Evolutionary conservation across 208 protist genomes (phyloP).

Genomic region (Angomonas desouzai): DNA sequence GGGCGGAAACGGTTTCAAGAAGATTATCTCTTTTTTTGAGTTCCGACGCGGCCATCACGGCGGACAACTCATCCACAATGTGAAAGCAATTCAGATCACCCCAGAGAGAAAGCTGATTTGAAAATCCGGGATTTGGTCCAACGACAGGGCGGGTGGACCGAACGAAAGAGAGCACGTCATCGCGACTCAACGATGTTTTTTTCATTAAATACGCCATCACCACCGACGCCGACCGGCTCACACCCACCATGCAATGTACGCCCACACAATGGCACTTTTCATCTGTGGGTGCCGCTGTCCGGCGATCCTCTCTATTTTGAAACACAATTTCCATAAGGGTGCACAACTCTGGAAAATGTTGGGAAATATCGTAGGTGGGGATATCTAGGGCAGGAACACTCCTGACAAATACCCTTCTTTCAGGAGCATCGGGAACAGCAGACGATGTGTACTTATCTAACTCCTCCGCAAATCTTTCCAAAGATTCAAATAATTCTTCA

Average conservation of each 20-base stretch:
- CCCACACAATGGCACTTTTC: constrained; percentile 30
- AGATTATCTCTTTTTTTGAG: constrained; percentile 35
- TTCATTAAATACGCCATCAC: constrained; percentile 88
- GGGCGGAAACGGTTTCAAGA: constrained; percentile 21
- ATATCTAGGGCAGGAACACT: constrained; percentile 63
- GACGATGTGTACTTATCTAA: constrained; percentile 40
- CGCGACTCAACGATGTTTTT: constrained; percentile 30
- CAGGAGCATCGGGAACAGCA: constrained; percentile 12
- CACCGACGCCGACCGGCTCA: constrained; percentile 78
- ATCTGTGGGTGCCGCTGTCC: background rate
- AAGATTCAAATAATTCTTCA: constrained; percentile 23
- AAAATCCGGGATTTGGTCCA: constrained; percentile 77
- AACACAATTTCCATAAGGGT: constrained; percentile 65
- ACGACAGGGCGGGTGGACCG: constrained; percentile 49
- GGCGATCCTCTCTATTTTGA: constrained; percentile 15
- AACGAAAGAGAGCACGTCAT: constrained; percentile 58
- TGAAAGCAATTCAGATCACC: constrained; percentile 39
- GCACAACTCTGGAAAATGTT: constrained; percentile 61
- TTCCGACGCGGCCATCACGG: constrained; percentile 39
- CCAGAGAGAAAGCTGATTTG: constrained; percentile 58
- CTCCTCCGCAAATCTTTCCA: constrained; percentile 40
- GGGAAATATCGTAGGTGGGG: constrained; percentile 66
- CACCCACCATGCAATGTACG: constrained; percentile 86
- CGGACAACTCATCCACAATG: constrained; percentile 52
- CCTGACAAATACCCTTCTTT: constrained; percentile 58